These are phyloP conservation scores for Gossypium davidsonii DNA, from an alignment of 441 rosid species.

Conservation along the genomic window DNA sequence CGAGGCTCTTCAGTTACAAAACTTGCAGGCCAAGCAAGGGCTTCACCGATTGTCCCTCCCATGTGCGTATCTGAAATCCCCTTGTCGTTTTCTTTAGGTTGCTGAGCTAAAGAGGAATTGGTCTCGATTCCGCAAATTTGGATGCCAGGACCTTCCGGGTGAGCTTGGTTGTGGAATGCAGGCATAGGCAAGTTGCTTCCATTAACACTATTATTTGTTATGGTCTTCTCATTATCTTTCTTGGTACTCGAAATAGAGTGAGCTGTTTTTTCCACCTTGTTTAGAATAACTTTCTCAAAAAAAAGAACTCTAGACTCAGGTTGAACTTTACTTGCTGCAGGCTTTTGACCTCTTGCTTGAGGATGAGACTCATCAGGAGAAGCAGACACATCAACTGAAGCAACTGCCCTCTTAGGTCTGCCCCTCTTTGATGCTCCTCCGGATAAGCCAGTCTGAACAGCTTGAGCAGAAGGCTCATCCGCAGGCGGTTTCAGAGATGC, in stretches of 20 bases:
- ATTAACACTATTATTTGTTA: slow-evolving; percentile 1
- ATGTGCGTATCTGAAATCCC: slow-evolving; percentile 9
- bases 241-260: slow-evolving; percentile 10
- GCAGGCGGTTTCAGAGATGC: slow-evolving; percentile 21
- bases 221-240: slow-evolving; percentile 21
- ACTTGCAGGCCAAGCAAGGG: slow-evolving; percentile 18
- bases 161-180: slow-evolving; percentile 22
- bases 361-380: slow-evolving; percentile 22
- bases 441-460: slow-evolving; percentile 13
- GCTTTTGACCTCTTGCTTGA: slow-evolving; percentile 23
- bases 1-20: slow-evolving; percentile 16
- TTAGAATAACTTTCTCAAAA: slow-evolving; percentile 23
- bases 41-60: slow-evolving; percentile 10
- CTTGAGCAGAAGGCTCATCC: slow-evolving; percentile 14
- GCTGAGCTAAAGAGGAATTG: slow-evolving; percentile 14
- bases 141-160: slow-evolving; percentile 11
- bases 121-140: slow-evolving; percentile 9
- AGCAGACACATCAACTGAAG: slow-evolving; percentile 20
- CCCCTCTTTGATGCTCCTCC: slow-evolving; percentile 27
- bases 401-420: slow-evolving; percentile 29
- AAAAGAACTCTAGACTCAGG: slow-evolving; percentile 15
- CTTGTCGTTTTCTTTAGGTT: slow-evolving; percentile 10
- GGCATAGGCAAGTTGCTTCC: slow-evolving; percentile 16
- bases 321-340: slow-evolving; percentile 17
- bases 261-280: slow-evolving; percentile 21